Conservation (phyloP, 495 filamentous ascomycete species). For the Lophium mytilinum region DNA sequence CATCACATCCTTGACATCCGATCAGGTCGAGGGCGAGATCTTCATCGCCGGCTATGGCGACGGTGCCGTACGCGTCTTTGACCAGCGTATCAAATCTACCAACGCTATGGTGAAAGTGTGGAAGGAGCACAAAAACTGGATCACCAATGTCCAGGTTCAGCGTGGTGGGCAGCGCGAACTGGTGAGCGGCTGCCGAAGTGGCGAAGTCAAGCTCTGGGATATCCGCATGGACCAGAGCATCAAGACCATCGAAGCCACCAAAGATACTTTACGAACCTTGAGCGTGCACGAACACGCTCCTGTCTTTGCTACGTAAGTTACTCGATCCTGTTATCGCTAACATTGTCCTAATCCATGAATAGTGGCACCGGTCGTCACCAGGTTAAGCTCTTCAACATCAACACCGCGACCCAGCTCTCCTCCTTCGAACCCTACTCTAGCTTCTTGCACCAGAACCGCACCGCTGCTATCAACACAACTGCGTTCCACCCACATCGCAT, state of each 20-base stretch:
- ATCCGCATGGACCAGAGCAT: slow-evolving; percentile 74
- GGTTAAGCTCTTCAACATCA: slow-evolving; percentile 87
- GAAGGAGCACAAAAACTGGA: slow-evolving; percentile 92
- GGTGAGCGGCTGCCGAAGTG: slow-evolving; percentile 76
- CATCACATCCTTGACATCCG: slow-evolving; percentile 89
- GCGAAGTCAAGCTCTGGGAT: slow-evolving; percentile 94
- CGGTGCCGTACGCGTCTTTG: slow-evolving; percentile 90
- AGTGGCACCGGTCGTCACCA: slow-evolving; percentile 82
- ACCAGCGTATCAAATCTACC: slow-evolving; percentile 71
- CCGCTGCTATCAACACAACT: slow-evolving; percentile 73
- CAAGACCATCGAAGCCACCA: slow-evolving; percentile 65
- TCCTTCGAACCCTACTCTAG: slow-evolving; percentile 79
- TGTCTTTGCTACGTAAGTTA: slow-evolving; percentile 86
- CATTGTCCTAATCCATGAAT: not conserved
- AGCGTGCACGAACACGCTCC: slow-evolving; percentile 95
- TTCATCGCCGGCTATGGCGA: slow-evolving; percentile 96
- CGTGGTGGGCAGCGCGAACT: slow-evolving; percentile 88
- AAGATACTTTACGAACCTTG: slow-evolving; percentile 65
- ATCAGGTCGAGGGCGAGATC: slow-evolving; percentile 92
- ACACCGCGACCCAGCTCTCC: slow-evolving; percentile 54
- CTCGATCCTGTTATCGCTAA: not conserved
- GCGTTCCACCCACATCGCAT: slow-evolving; percentile 95
- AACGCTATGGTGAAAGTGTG: slow-evolving; percentile 89
- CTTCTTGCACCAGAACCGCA: slow-evolving; percentile 64
- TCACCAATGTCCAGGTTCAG: slow-evolving; percentile 94